A percentile compares a stretch with the other conserved stretches of the same genome.
Evolutionary conservation across 495 filamentous ascomycete genomes (phyloP).

Genomic region (Geopyxis carbonaria): DNA sequence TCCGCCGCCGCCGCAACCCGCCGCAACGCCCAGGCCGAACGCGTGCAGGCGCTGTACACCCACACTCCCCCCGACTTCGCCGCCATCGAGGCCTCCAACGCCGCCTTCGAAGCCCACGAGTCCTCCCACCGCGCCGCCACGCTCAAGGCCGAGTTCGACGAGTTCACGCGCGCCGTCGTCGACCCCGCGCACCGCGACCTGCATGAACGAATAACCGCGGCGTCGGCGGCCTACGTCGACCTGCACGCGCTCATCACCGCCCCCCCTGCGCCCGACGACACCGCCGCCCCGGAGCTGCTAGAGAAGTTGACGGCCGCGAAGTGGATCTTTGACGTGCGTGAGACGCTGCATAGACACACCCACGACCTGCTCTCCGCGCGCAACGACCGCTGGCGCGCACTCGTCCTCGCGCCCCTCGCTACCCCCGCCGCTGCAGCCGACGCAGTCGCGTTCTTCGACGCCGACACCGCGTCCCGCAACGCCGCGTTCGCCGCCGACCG

Average conservation of each 20-base stretch:
- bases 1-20: constrained; percentile 9
- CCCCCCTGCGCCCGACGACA: neutral
- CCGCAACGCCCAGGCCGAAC: constrained; percentile 21
- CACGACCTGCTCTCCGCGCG: constrained; percentile 69
- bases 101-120: constrained; percentile 20
- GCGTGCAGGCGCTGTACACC: constrained; percentile 20
- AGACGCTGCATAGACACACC: constrained; percentile 65
- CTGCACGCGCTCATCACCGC: constrained; percentile 17
- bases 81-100: constrained; percentile 19
- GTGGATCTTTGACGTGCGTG: constrained; percentile 91
- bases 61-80: constrained; percentile 15
- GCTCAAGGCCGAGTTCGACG: constrained; percentile 78
- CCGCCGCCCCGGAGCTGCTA: constrained; percentile 43
- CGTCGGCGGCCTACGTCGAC: constrained; percentile 20
- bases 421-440: constrained; percentile 56
- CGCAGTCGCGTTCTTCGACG: constrained; percentile 61
- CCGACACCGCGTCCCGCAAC: constrained; percentile 54
- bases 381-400: constrained; percentile 65
- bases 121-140: constrained; percentile 12
- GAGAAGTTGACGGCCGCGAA: constrained; percentile 90
- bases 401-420: constrained; percentile 68
- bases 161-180: constrained; percentile 87
- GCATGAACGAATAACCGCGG: constrained; percentile 20
- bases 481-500: constrained; percentile 46
- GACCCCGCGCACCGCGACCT: constrained; percentile 18